Evolutionary conservation across 768 basidiomycete species (phyloP).

Genomic region (Kwoniella newhampshirensis): DNA sequence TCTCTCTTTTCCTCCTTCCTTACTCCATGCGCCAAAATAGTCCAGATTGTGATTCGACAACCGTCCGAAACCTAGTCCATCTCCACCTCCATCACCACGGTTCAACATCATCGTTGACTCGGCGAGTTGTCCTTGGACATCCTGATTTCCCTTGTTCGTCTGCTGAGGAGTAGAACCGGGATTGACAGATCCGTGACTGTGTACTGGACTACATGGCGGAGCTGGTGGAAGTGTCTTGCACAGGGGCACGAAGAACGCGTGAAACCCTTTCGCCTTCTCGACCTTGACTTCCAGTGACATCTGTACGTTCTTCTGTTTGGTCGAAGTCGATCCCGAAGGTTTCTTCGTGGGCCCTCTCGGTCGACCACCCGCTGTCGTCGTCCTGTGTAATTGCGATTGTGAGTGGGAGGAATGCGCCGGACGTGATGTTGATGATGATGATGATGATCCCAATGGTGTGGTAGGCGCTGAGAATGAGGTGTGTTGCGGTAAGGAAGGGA

Average conservation of each 20-base stretch:
- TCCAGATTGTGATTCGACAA: background rate
- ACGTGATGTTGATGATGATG: background rate
- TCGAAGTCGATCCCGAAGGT: constrained; percentile 10
- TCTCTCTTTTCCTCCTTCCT: constrained; percentile 1
- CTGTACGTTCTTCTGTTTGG: constrained; percentile 36
- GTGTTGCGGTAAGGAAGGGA: background rate
- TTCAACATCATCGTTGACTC: background rate
- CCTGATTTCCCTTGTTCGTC: background rate
- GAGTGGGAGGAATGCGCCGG: background rate
- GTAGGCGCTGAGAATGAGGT: constrained; percentile 1
- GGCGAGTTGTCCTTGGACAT: background rate
- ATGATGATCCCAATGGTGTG: background rate
- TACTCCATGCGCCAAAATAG: constrained; percentile 18
- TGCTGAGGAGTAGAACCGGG: too few species aligned
- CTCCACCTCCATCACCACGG: background rate
- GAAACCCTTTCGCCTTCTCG: constrained; percentile 39
- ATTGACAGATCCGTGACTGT: constrained; percentile 4
- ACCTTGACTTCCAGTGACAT: constrained; percentile 39
- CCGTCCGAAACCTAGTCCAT: background rate
- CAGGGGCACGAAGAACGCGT: constrained; percentile 41
- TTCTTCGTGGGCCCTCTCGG: constrained; percentile 13
- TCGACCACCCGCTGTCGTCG: background rate
- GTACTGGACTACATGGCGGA: constrained; percentile 42
- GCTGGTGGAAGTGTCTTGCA: constrained; percentile 31
- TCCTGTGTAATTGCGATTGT: constrained; percentile 9